Base-by-base conservation (phyloP, 768 basidiomycete genomes). In the Pleurotus pulmonarius region DNA sequence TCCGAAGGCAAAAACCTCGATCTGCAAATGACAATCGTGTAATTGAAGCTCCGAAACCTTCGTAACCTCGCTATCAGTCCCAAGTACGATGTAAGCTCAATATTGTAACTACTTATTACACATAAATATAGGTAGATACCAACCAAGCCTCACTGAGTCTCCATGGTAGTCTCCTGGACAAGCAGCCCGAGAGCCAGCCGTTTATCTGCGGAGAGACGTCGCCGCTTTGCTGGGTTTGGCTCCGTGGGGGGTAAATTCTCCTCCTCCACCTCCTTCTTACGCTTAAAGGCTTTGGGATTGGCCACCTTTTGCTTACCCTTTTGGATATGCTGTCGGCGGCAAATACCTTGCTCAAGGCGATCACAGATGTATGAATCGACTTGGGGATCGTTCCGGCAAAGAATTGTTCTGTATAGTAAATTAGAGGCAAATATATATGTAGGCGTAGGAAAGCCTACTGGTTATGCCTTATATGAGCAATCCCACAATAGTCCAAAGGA, bases 401-500 rank as follows among this genome's bases (percentile, higher is more conserved):
- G 20, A 18, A 55, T 46, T 26, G 22, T 45, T 8, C 54, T 55
- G 20, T 2, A 37, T 15, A 4, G 29, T 15, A 12, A 4, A 25
- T 16, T 16, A 16, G n/a, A 43, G 13, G 41, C 41, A 1, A 24
- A 54, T 24, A 20, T 13, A 16, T 41, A 29, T 24, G 22, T 12
- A 52, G 26, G 38, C 7, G n/a, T 5, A 11, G 49, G 38, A 49
- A 9, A 20, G 26, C 46, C 2, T 34, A 54, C 57, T 25, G 20
- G n/a, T 53, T 46, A 25, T 44, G 29, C 9, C 24, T 20, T n/a
- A 58, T 46, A 18, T 41, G 57, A 34, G 40, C 57, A 12, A 58
- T 51, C 8, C 57, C 57, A 38, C 57, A 58, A 34, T 51, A 58
- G 40, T 58, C 57, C 7, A 58, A 37, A 6, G 51, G 57, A 22